These are phyloP conservation scores for Calonectria hawksworthii DNA, from an alignment of 2,329 filamentous ascomycete species.

Conservation along the genomic window DNA sequence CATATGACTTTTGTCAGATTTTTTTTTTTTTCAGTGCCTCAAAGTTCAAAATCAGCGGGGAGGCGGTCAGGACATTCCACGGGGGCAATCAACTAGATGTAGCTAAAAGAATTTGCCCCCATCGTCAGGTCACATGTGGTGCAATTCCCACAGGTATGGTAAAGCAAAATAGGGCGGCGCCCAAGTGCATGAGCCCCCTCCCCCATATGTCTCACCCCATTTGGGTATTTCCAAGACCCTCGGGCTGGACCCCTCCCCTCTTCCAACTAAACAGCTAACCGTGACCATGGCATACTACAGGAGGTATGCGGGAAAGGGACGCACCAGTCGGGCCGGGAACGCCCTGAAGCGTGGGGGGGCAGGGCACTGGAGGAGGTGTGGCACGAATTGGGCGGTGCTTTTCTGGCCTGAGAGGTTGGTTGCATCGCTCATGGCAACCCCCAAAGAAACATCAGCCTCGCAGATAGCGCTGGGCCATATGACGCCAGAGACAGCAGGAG, in stretches of 20 bases:
- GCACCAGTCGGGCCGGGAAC: neutral
- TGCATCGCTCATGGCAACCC: neutral
- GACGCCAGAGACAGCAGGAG: neutral
- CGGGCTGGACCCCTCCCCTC: neutral
- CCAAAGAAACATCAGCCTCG: neutral
- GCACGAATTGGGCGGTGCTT: neutral
- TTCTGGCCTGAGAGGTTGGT: neutral
- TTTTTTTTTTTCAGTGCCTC: neutral
- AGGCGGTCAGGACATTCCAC: neutral
- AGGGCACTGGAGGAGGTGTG: neutral
- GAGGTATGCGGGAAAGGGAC: neutral
- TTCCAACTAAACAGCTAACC: neutral
- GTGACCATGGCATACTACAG: neutral
- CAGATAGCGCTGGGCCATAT: slow-evolving; percentile 1
- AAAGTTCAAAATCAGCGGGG: neutral
- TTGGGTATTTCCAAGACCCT: neutral
- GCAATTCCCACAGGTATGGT: neutral
- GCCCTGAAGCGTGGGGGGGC: slow-evolving; percentile 5
- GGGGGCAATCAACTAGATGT: neutral
- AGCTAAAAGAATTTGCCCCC: neutral
- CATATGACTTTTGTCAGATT: neutral
- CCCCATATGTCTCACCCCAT: neutral
- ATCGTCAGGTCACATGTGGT: slow-evolving; percentile 8
- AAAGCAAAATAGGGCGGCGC: neutral
- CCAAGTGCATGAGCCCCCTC: neutral